Evolutionary conservation across 1,284 basidiomycete genomes (phyloP).

Genomic region (Boletus albobrunnescens): DNA sequence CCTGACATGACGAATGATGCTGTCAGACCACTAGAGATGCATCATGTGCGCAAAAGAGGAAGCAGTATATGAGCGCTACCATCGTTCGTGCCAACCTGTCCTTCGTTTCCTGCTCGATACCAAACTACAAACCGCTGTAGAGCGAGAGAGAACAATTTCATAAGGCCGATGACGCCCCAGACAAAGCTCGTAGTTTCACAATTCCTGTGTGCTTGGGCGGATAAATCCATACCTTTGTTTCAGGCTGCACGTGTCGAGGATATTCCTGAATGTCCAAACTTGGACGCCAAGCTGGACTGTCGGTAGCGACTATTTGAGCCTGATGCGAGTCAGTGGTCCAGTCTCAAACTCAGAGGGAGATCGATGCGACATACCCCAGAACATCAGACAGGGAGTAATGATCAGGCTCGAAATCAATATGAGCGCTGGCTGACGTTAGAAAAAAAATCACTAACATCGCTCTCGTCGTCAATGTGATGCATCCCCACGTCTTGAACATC

Average conservation of each 20-base stretch:
- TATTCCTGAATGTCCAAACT: slow-evolving; percentile 39
- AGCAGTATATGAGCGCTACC: slow-evolving; percentile 43
- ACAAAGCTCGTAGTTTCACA: slow-evolving; percentile 41
- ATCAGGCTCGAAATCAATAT: slow-evolving; percentile 48
- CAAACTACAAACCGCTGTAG: slow-evolving; percentile 19
- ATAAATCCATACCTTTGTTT: slow-evolving; percentile 34
- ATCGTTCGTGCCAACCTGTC: background rate
- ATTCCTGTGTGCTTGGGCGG: slow-evolving; percentile 37
- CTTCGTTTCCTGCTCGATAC: background rate
- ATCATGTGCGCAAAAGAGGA: slow-evolving; percentile 47
- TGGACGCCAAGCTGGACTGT: slow-evolving; percentile 43
- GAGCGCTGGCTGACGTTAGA: slow-evolving; percentile 26
- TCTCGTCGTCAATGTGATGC: slow-evolving; percentile 29
- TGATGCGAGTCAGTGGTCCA: background rate
- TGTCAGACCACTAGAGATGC: slow-evolving; percentile 41
- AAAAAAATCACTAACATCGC: background rate
- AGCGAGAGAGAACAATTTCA: slow-evolving; percentile 25
- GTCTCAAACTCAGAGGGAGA: background rate
- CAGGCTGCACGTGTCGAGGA: slow-evolving; percentile 26
- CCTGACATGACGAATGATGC: slow-evolving; percentile 45
- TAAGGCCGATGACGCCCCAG: slow-evolving; percentile 43
- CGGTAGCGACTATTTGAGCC: slow-evolving; percentile 41
- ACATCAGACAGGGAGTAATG: slow-evolving; percentile 50
- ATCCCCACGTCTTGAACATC: slow-evolving; percentile 43
- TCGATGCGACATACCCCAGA: slow-evolving; percentile 28